Conservation (phyloP, 2,329 filamentous ascomycete species). For the Trichoderma hamatum region DNA sequence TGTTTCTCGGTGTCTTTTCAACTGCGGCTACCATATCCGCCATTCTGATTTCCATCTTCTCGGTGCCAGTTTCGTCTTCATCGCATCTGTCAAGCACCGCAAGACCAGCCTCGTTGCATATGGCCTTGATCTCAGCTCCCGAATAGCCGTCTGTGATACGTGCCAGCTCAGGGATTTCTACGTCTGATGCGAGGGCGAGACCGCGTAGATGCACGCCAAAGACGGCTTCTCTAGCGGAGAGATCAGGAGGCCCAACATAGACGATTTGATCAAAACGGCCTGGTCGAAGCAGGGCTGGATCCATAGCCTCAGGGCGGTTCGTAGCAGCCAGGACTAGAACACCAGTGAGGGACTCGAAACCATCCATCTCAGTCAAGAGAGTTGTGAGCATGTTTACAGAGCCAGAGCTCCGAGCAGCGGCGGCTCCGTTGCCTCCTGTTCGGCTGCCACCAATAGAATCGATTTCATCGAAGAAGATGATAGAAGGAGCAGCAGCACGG, state of each 20-base stretch:
- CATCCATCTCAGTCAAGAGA: conserved; percentile 92
- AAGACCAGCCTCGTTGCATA: conserved; percentile 52
- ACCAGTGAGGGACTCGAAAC: conserved; percentile 80
- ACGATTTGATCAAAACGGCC: conserved; percentile 84
- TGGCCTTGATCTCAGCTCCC: conserved; percentile 74
- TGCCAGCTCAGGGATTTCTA: conserved; percentile 68
- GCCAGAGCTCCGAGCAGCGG: conserved; percentile 40
- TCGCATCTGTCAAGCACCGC: conserved; percentile 46
- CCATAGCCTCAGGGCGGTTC: conserved; percentile 84
- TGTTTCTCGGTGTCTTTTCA: conserved; percentile 55
- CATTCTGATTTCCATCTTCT: conserved; percentile 45
- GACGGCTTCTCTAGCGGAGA: conserved; percentile 74
- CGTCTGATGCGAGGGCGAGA: conserved; percentile 61
- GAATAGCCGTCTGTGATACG: conserved; percentile 73
- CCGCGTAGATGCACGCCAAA: conserved; percentile 67
- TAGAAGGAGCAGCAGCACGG: conserved; percentile 80
- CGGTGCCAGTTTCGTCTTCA: conserved; percentile 35
- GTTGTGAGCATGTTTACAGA: conserved; percentile 86
- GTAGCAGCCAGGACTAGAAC: conserved; percentile 90
- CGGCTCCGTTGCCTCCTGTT: conserved; percentile 49
- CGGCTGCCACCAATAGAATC: conserved; percentile 74
- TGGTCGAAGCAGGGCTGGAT: conserved; percentile 81
- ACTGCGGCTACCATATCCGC: conserved; percentile 50
- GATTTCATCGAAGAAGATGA: conserved; percentile 97
- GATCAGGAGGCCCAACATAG: conserved; percentile 81